Evolutionary conservation across 2,329 filamentous ascomycete species (phyloP), one percentile per base, ranked within the genome.

Genomic region (Fusarium tricinctum): DNA sequence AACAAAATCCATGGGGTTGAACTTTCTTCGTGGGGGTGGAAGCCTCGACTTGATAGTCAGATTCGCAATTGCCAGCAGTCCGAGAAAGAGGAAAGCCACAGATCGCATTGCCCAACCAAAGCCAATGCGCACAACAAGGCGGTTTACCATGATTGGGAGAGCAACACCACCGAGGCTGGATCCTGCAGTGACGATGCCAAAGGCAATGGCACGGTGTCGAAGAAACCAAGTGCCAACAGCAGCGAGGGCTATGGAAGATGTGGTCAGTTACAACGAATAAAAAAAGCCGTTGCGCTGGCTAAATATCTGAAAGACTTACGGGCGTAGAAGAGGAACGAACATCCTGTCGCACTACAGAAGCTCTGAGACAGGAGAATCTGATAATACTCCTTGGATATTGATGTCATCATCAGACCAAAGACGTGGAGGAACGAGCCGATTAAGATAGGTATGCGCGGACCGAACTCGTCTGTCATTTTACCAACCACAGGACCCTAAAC

Each of bases 391-490:
- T 61, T 77, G 4, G 74, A 73, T 13, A 91, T 74, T 6, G 82
- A 85, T 0, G 86, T 82, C 87, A 90, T 89, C 86, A 91, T 89
- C 3, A 91, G 72, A 5, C 86, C 85, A 52, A 90, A 85, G 12
- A 91, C 83, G 55, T 89, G 85, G 22, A 88, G 74, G 46, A 89
- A 79, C 0, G 82, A 84, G 8, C 88, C 88, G 17, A 77, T 71
- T 0, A 86, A 43, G 1, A 90, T 74, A 0, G 92, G 78, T 39
- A 80, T 83, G n/a, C 84, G 83, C 0, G 89, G 88, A 0, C 90
- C 90, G 58, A 87, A 86, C 58, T 83, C 85, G 71, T 92, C 91
- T 66, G 85, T 91, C 2, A 90, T 64, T 28, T 82, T 83, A 1
- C 90, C 90, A 15, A 89, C 83, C 9, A 92, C 70, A 0, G 88